A percentile compares a stretch with the other conserved stretches of the same genome.
Conservation (phyloP, 768 basidiomycete genomes). For the Hericium coralloides region DNA sequence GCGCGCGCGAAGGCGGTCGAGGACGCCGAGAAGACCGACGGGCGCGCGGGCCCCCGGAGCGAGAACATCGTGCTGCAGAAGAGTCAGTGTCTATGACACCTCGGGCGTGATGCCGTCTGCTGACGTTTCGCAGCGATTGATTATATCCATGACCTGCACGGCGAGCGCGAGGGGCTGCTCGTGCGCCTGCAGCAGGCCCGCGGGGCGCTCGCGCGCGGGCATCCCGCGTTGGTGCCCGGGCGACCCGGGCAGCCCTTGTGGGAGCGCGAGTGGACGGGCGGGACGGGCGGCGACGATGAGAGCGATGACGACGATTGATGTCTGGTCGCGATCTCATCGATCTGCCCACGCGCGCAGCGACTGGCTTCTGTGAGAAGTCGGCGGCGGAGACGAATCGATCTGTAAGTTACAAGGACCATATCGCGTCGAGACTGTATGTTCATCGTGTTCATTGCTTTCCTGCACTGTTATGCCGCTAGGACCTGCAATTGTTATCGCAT, state of each 20-base stretch:
- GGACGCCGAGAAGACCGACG: conserved; percentile 62
- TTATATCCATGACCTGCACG: conserved; percentile 59
- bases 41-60: conserved; percentile 81
- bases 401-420: no score
- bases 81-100: conserved; percentile 45
- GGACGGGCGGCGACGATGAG: conserved; percentile 28
- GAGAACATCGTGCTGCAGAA: conserved; percentile 86
- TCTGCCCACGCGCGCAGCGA: no score
- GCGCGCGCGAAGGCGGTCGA: conserved; percentile 23
- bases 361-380: no score
- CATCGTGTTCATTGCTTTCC: no score
- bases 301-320: conserved; percentile 11
- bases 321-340: neutral
- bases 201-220: conserved; percentile 44
- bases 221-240: conserved; percentile 41
- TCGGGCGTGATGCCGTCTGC: conserved; percentile 4
- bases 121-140: conserved; percentile 61
- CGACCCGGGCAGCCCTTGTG: conserved; percentile 40
- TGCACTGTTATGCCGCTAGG: no score
- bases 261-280: conserved; percentile 83
- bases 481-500: no score
- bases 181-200: conserved; percentile 55
- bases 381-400: no score
- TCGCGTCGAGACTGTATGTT: no score
- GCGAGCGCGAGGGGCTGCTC: conserved; percentile 47